These are phyloP conservation scores for Pugionium cornutum DNA, from an alignment of 345 rosid genomes.

Conservation along the genomic window DNA sequence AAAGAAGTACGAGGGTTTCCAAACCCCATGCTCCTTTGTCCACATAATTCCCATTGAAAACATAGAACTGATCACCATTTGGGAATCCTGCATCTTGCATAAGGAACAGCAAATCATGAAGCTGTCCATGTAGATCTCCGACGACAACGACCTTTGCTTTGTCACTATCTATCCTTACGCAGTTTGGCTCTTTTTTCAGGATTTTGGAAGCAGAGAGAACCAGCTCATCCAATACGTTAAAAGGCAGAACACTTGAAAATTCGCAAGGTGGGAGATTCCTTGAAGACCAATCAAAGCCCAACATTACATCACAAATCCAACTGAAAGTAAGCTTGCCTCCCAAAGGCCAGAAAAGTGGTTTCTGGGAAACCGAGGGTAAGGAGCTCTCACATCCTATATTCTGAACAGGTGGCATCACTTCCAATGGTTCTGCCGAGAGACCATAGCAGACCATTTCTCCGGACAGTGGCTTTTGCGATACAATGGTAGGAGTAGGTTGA, in stretches of 20 bases:
- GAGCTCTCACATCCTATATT: conserved; percentile 34
- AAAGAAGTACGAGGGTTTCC: conserved; percentile 40
- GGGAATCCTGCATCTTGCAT: conserved; percentile 46
- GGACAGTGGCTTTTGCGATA: conserved; percentile 28
- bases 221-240: conserved; percentile 39
- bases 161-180: conserved; percentile 40
- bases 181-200: conserved; percentile 42
- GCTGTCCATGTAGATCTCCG: conserved; percentile 46
- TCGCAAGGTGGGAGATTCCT: conserved; percentile 41
- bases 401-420: conserved; percentile 32
- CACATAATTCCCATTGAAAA: conserved; percentile 44
- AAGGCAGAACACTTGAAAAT: conserved; percentile 39
- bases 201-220: conserved; percentile 37
- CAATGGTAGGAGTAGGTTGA: conserved; percentile 31
- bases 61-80: conserved; percentile 41
- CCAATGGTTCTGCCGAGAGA: conserved; percentile 31
- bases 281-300: conserved; percentile 44
- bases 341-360: conserved; percentile 43
- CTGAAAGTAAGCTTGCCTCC: conserved; percentile 45
- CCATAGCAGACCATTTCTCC: conserved; percentile 15
- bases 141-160: conserved; percentile 44
- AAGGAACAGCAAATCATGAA: conserved; percentile 43
- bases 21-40: conserved; percentile 45
- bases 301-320: conserved; percentile 48
- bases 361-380: conserved; percentile 35